Evolutionary conservation across 1,284 basidiomycete genomes (phyloP).

Genomic region (Melampsora larici-populina): DNA sequence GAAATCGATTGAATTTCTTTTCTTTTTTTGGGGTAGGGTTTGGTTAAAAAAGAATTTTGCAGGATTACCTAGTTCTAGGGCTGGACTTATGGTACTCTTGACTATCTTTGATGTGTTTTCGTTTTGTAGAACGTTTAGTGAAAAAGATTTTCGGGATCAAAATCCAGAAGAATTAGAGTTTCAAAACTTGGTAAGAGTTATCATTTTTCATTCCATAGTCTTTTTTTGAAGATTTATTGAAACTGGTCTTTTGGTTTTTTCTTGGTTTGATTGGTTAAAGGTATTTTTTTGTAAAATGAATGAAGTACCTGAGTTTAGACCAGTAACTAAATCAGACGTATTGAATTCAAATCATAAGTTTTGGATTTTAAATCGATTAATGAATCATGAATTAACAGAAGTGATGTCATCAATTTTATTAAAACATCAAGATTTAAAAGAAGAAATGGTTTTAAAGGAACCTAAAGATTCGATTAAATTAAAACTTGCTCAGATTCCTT

Average conservation of each 20-base stretch:
- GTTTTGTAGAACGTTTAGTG: conserved; percentile 76
- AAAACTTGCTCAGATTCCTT: conserved; percentile 6
- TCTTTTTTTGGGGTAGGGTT: conserved; percentile 39
- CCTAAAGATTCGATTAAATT: not conserved
- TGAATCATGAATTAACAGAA: conserved; percentile 44
- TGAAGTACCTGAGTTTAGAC: conserved; percentile 1
- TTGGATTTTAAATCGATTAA: conserved; percentile 42
- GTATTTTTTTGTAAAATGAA: conserved; percentile 27
- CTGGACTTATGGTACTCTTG: conserved; percentile 65
- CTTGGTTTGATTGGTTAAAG: conserved; percentile 9
- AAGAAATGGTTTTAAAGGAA: not conserved
- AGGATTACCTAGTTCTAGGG: conserved; percentile 64
- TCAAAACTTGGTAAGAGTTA: conserved; percentile 47
- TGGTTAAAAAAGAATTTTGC: conserved; percentile 63
- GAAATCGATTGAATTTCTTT: not conserved
- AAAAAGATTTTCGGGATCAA: conserved; percentile 54
- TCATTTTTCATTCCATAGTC: no score
- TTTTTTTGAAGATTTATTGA: no score
- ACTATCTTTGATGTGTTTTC: conserved; percentile 69
- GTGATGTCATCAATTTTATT: conserved; percentile 2
- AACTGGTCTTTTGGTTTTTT: no score
- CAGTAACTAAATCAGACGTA: conserved; percentile 38
- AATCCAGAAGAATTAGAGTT: conserved; percentile 8
- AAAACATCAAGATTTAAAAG: not conserved
- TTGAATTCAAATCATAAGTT: conserved; percentile 25